Conservation (phyloP, 2,329 filamentous ascomycete species). For the Grosmannia clavigera region DNA sequence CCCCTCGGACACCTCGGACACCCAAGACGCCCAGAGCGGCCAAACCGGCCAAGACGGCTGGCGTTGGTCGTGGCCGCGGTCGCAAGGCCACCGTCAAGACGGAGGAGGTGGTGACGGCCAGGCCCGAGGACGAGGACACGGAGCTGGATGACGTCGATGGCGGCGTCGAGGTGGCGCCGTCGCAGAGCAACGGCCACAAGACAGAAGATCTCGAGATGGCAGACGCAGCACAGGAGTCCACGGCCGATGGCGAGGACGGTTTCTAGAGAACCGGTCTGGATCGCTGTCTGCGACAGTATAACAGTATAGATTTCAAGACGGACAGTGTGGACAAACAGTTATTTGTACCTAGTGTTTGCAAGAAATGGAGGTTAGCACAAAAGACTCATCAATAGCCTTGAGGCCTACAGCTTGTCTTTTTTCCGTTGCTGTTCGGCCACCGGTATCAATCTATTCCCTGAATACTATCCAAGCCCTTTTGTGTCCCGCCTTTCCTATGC, state of each 20-base stretch:
- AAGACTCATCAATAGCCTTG: too few species aligned
- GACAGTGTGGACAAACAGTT: too few species aligned
- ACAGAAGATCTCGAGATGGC: background rate
- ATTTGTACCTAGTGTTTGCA: too few species aligned
- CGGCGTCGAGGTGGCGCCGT: background rate
- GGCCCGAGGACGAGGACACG: background rate
- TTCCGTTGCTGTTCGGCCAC: background rate
- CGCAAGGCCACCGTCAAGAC: background rate
- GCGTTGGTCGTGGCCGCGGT: background rate
- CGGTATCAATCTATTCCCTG: background rate
- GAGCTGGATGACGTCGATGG: background rate
- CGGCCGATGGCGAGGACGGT: background rate
- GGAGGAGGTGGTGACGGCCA: background rate
- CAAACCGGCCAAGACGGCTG: background rate
- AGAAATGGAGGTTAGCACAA: too few species aligned
- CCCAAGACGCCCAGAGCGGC: constrained; percentile 1
- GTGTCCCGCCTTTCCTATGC: background rate
- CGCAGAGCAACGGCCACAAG: background rate
- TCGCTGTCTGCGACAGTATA: too few species aligned
- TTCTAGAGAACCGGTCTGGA: too few species aligned
- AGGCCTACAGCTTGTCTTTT: too few species aligned
- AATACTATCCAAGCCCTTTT: background rate
- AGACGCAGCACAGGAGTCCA: background rate
- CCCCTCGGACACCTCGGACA: background rate
- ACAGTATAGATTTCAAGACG: too few species aligned